Evolutionary conservation across 139 green algal genomes (phyloP).

Genomic region (Tetraselmis striata): DNA sequence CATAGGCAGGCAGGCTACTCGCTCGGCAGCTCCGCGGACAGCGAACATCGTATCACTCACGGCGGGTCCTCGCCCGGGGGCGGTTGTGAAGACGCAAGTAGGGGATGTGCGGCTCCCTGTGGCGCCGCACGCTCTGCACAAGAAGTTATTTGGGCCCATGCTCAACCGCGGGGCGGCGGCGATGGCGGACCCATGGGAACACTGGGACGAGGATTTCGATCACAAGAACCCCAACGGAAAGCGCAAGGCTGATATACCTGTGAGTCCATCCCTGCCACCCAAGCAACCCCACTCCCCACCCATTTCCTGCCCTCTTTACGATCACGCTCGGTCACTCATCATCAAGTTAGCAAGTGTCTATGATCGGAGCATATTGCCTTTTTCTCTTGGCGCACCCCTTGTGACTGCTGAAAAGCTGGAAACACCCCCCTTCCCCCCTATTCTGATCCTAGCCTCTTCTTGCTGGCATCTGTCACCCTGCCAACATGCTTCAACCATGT

Average conservation of each 20-base stretch:
- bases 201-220: not conserved
- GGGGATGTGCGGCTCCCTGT: not conserved
- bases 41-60: not conserved
- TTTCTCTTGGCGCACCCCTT: too few relatives aligned
- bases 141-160: not conserved
- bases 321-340: too few relatives aligned
- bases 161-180: not conserved
- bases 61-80: not conserved
- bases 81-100: not conserved
- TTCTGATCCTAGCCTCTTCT: too few relatives aligned
- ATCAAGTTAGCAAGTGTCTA: too few relatives aligned
- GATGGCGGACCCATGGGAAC: not conserved
- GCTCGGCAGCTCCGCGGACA: not conserved
- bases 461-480: too few relatives aligned
- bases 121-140: not conserved
- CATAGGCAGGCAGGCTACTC: not conserved
- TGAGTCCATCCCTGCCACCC: not conserved
- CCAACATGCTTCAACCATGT: too few relatives aligned
- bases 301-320: too few relatives aligned
- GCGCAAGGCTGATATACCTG: not conserved
- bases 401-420: too few relatives aligned
- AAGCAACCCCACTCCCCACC: too few relatives aligned
- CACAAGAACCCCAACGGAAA: not conserved
- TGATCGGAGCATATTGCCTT: too few relatives aligned
- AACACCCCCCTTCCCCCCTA: too few relatives aligned